Conservation (phyloP, 768 basidiomycete species). For the Lepiota subincarnata region DNA sequence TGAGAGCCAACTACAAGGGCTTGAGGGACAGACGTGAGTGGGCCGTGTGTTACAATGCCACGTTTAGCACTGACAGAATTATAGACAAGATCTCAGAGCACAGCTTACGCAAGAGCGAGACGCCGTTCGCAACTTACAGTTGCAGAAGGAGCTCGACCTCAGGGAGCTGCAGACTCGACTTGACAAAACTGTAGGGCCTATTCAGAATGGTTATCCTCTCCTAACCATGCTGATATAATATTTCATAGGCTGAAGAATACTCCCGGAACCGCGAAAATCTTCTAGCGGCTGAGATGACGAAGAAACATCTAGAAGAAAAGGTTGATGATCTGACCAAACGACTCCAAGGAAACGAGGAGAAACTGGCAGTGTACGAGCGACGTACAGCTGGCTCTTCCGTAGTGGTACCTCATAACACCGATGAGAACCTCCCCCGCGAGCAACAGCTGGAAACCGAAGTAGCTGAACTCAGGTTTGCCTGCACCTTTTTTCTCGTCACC, state of each 20-base stretch:
- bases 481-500: background rate
- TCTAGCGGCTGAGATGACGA: slow-evolving; percentile 71
- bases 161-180: slow-evolving; percentile 71
- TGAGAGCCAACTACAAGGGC: slow-evolving; percentile 72
- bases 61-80: background rate
- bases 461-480: slow-evolving; percentile 71
- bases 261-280: slow-evolving; percentile 67
- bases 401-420: slow-evolving; percentile 28
- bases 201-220: background rate
- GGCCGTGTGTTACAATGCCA: background rate
- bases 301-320: slow-evolving; percentile 72
- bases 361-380: slow-evolving; percentile 83
- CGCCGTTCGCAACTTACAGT: slow-evolving; percentile 58
- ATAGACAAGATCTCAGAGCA: slow-evolving; percentile 67
- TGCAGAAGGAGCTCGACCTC: slow-evolving; percentile 78
- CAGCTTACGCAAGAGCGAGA: slow-evolving; percentile 78
- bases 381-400: slow-evolving; percentile 37
- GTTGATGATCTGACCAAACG: slow-evolving; percentile 57
- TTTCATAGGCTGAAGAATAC: slow-evolving; percentile 53
- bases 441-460: slow-evolving; percentile 82
- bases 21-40: slow-evolving; percentile 75
- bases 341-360: slow-evolving; percentile 76
- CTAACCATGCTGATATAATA: slow-evolving; percentile 14
- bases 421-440: slow-evolving; percentile 56
- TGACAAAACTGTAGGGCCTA: slow-evolving; percentile 59